Percentiles rank a stretch among this genome's conserved stretches.
Conservation (phyloP, 192 early-diverging fungal species). For the Backusella macrospora region DNA sequence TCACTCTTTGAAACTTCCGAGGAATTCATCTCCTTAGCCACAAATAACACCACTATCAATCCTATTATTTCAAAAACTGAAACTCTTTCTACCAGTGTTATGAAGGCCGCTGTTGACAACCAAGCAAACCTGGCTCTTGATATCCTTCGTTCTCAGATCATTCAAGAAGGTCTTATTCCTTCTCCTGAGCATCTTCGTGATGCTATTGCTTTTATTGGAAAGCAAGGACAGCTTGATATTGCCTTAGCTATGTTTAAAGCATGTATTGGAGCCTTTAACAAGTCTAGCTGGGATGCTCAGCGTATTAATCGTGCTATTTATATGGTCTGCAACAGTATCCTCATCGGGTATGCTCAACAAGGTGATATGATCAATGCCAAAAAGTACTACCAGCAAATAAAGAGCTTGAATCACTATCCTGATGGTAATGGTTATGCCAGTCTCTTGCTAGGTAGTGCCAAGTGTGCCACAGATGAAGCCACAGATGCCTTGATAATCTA, state of each 20-base stretch:
- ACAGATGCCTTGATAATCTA: slow-evolving; percentile 55
- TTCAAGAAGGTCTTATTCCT: slow-evolving; percentile 13
- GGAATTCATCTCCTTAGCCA: not conserved
- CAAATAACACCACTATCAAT: not conserved
- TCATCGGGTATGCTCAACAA: slow-evolving; percentile 51
- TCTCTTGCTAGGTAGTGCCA: slow-evolving; percentile 50
- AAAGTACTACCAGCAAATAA: slow-evolving; percentile 54
- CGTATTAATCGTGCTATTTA: slow-evolving; percentile 42
- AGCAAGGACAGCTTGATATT: slow-evolving; percentile 25
- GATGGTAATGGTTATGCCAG: slow-evolving; percentile 58
- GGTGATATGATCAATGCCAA: slow-evolving; percentile 54
- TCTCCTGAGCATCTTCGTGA: slow-evolving; percentile 37
- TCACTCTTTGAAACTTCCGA: not conserved
- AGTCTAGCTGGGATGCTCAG: not conserved
- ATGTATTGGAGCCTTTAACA: slow-evolving; percentile 7
- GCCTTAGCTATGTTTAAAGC: slow-evolving; percentile 24
- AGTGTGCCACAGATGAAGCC: slow-evolving; percentile 53
- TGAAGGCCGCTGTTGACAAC: slow-evolving; percentile 33
- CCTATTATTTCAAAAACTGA: not conserved
- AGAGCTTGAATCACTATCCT: slow-evolving; percentile 44
- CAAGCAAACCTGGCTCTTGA: slow-evolving; percentile 7
- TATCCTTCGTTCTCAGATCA: slow-evolving; percentile 21
- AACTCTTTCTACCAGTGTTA: slow-evolving; percentile 13
- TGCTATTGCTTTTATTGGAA: slow-evolving; percentile 37
- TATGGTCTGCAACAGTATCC: slow-evolving; percentile 44